These are phyloP conservation scores for Vigna hirtella DNA, from an alignment of 306 rosid genomes.

Conservation along the genomic window DNA sequence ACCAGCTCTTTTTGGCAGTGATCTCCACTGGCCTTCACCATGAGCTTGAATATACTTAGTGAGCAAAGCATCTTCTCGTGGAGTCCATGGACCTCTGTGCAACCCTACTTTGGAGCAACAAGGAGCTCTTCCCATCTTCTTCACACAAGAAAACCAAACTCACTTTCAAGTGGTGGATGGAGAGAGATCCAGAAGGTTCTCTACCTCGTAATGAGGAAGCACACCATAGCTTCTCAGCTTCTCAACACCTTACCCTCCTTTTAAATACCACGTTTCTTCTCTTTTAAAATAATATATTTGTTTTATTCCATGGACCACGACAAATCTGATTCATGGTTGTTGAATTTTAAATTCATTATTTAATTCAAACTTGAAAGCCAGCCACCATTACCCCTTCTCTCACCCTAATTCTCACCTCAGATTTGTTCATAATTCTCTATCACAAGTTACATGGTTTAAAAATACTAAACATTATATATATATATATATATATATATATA, in stretches of 20 bases:
- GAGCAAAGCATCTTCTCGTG: constrained; percentile 82
- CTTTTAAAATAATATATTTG: neutral
- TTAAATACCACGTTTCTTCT: constrained; percentile 23
- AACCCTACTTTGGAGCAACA: constrained; percentile 88
- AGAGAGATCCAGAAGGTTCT: constrained; percentile 24
- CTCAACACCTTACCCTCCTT: constrained; percentile 35
- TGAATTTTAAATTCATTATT: constrained; percentile 34
- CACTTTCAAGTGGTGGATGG: constrained; percentile 5
- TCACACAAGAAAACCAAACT: neutral
- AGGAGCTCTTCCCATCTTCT: constrained; percentile 82
- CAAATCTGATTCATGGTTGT: constrained; percentile 23
- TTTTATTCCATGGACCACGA: neutral
- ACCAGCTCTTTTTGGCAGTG: constrained; percentile 87
- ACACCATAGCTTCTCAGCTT: constrained; percentile 27
- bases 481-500: neutral
- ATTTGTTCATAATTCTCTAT: neutral
- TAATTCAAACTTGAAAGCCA: constrained; percentile 9
- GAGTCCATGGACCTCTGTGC: constrained; percentile 92
- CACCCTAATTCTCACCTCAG: neutral
- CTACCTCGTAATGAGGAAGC: constrained; percentile 2
- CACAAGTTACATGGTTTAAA: neutral
- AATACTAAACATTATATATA: neutral
- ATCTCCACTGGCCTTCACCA: constrained; percentile 94
- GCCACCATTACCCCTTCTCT: neutral
- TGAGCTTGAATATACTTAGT: constrained; percentile 72